Evolutionary conservation across 2,329 filamentous ascomycete genomes (phyloP).

Genomic region (Colletotrichum lupini): DNA sequence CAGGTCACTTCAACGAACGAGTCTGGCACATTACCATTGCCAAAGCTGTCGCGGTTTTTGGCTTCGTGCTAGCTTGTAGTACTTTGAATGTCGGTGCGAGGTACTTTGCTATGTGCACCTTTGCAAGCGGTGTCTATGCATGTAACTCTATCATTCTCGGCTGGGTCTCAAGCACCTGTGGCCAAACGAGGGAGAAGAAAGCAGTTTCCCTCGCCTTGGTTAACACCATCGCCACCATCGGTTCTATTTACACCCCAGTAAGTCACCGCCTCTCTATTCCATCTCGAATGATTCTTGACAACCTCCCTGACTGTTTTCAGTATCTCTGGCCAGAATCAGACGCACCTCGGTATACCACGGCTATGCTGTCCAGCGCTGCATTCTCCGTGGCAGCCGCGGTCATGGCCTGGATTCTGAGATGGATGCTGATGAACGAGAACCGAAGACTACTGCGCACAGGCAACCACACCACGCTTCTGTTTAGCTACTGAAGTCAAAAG

Average conservation of each 20-base stretch:
- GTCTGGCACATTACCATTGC: background rate
- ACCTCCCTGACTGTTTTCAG: background rate
- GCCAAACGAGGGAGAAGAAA: background rate
- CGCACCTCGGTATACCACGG: background rate
- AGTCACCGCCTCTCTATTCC: background rate
- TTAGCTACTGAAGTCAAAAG: background rate
- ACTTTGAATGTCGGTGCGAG: conserved; percentile 47
- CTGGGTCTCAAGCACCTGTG: conserved; percentile 52
- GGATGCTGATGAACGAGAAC: background rate
- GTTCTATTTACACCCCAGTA: background rate
- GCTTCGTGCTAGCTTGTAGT: background rate
- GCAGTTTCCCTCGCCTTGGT: background rate
- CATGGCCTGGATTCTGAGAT: background rate
- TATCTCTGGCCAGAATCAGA: background rate
- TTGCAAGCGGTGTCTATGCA: conserved; percentile 47
- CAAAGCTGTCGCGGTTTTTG: background rate
- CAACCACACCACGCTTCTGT: background rate
- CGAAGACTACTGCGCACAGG: background rate
- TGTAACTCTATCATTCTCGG: conserved; percentile 57
- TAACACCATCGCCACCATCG: background rate
- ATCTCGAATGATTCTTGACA: background rate
- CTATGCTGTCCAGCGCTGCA: background rate
- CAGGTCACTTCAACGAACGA: background rate
- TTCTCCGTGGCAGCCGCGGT: background rate
- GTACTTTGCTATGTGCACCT: conserved; percentile 48